Evolutionary conservation across 352 stramenopile species (phyloP), one percentile per base, ranked within the genome.

Genomic region (Peronospora farinosa): DNA sequence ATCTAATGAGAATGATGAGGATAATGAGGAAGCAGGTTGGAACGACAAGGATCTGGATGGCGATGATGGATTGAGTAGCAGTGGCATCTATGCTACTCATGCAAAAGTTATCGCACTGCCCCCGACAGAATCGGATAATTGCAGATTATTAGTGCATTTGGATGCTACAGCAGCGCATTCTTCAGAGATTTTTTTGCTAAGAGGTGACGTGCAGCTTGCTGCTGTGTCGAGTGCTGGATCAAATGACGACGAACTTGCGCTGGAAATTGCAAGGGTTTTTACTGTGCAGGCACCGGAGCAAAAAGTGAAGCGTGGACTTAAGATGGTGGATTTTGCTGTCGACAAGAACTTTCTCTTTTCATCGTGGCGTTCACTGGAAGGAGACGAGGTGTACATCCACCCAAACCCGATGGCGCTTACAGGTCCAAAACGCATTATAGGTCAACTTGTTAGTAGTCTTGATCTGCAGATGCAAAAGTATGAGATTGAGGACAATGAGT

Each of bases 281-380:
- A 74, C 64, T 1, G 55, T 86, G 42, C 53, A 42, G 33, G 31
- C 10, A 38, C 30, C 7, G 12, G 38, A 60, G 19, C 40, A 51
- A n/a, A 46, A 59, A 33, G 32, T 35, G 1, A 68, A 73, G 25
- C 67, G 78, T 21, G 62, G 75, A 1, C 54, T 84, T 2, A 81
- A 78, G 42, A 75, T 90, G 49, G 71, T 90, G 16, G 76, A 88
- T 44, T 88, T 90, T 56, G 67, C 69, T 0, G 67, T 88, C 8
- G 73, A 90, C 35, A 74, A 84, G 35, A 76, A 72, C 21, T 74
- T 73, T 17, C 43, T 90, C 30, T 87, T 83, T 35, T 88, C 74
- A n/a, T 75, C 72, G 1, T 90, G 79, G 78, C 66, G 78, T 1
- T 86, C 74, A 9, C 43, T 79, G 7, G 69, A 63, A 39, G 72